phyloP scores from a whole-genome alignment of 1,284 basidiomycete genomes.

The Melanopsichium pennsylvanicum region DNA sequence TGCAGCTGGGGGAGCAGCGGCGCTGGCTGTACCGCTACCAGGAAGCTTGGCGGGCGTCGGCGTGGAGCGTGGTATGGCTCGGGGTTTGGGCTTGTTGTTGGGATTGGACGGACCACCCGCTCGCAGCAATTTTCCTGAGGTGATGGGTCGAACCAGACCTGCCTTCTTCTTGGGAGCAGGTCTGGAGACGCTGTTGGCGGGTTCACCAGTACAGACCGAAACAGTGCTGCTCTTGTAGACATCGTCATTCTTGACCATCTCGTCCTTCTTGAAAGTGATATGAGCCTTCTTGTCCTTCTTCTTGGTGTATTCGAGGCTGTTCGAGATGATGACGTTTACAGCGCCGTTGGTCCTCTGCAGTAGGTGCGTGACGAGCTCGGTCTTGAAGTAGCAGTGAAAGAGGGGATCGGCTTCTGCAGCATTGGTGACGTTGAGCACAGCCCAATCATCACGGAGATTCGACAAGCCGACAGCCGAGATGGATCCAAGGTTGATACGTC shows the following conservation, averaged over 20 bases:
- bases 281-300: slow-evolving; percentile 94
- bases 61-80: slow-evolving; percentile 34
- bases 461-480: slow-evolving; percentile 88
- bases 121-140: slow-evolving; percentile 80
- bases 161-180: slow-evolving; percentile 88
- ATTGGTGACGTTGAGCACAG: slow-evolving; percentile 73
- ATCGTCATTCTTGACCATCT: slow-evolving; percentile 79
- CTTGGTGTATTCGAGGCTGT: slow-evolving; percentile 75
- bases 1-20: slow-evolving; percentile 11
- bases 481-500: slow-evolving; percentile 86
- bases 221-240: slow-evolving; percentile 93
- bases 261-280: slow-evolving; percentile 90
- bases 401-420: slow-evolving; percentile 90
- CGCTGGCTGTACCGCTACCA: slow-evolving; percentile 12
- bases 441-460: slow-evolving; percentile 90
- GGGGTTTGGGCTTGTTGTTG: slow-evolving; percentile 59
- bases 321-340: slow-evolving; percentile 71
- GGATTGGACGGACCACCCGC: slow-evolving; percentile 74
- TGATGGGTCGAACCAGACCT: slow-evolving; percentile 81
- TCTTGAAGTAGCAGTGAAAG: slow-evolving; percentile 92
- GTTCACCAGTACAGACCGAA: slow-evolving; percentile 85
- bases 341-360: slow-evolving; percentile 81
- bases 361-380: slow-evolving; percentile 85
- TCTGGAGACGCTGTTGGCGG: slow-evolving; percentile 78
- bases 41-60: slow-evolving; percentile 33